Conservation (phyloP, 2,329 filamentous ascomycete genomes). For the Aureobasidium musti region DNA sequence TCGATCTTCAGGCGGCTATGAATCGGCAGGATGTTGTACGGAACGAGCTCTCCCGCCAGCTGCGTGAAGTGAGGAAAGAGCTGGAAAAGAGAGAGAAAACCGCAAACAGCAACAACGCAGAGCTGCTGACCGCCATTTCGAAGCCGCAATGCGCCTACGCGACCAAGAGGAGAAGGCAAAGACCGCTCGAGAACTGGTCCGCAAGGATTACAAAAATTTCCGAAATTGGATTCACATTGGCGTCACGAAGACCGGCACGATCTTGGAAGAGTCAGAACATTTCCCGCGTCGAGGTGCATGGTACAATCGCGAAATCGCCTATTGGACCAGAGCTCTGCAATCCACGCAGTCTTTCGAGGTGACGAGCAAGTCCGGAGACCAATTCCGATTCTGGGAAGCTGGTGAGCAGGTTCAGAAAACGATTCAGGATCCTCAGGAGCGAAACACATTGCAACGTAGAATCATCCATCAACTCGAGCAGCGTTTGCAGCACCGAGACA, state of each 20-base stretch:
- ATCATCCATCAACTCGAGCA: neutral
- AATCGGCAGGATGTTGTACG: neutral
- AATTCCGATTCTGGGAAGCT: neutral
- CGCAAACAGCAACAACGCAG: neutral
- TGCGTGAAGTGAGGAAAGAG: neutral
- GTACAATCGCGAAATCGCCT: neutral
- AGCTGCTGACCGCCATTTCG: conserved; percentile 36
- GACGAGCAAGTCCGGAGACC: conserved; percentile 2
- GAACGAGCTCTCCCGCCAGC: neutral
- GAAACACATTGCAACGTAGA: neutral
- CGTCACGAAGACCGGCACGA: neutral
- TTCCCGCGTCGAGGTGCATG: neutral
- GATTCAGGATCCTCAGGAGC: neutral
- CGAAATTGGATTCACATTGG: neutral
- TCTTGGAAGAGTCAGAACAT: neutral
- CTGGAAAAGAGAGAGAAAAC: neutral
- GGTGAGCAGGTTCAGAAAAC: conserved; percentile 1
- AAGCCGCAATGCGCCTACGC: conserved; percentile 37
- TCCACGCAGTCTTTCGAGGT: neutral
- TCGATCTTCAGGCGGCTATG: neutral
- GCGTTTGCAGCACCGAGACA: conserved; percentile 10
- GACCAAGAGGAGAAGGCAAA: conserved; percentile 1
- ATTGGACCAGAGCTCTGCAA: conserved; percentile 3
- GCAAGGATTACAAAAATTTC: neutral
- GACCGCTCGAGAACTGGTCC: conserved; percentile 29